Evolutionary conservation across 108 stramenopile genomes (phyloP), one percentile per base, ranked within the genome.

Genomic region (Skeletonema tropicum): DNA sequence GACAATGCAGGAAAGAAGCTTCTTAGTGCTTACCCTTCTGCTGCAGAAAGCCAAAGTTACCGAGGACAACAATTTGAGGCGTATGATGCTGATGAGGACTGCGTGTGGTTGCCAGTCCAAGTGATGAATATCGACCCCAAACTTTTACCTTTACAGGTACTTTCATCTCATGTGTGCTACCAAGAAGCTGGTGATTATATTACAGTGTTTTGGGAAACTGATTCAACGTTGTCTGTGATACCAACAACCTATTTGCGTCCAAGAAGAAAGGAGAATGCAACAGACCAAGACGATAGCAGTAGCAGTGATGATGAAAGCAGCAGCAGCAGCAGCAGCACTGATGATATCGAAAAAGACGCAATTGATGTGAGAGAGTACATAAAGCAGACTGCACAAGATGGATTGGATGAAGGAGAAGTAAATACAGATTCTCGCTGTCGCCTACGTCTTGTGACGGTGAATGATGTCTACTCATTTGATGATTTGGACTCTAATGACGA

Each of bases 381-480:
- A 23, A 8, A 55, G 10, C 5, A 55, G 23, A 2, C 23, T 23
- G 52, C 7, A 55, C 52, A 8, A 9, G 52, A 55, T 55, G 23
- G 0, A 25, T 55, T 55, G 9, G 10, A 55, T 2, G 23, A 55
- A 23, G 10, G 0, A 0, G 7, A 25, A 23, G 25, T 19, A 55
- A 23, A 55, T 23, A 23, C 5, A 25, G 17, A 6, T 23, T 55
- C 26, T 29, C 26, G 21, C 10, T 23, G 52, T 49, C 81, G 81
- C 2, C 64, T 82, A 17, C 49, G 81, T 25, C 59, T 82, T 11
- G 66, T 82, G 5, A 67, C 71, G 63, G 77, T 82, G 71, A 82
- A 82, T 58, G 81, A 82, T 45, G 81, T 82, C 9, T 82, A 82
- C 65, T 74, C 77, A 46, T 73, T 82, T 29, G 76, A 73, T 36